These are phyloP conservation scores for Apodospora peruviana DNA, from an alignment of 495 filamentous ascomycete species.

Conservation along the genomic window DNA sequence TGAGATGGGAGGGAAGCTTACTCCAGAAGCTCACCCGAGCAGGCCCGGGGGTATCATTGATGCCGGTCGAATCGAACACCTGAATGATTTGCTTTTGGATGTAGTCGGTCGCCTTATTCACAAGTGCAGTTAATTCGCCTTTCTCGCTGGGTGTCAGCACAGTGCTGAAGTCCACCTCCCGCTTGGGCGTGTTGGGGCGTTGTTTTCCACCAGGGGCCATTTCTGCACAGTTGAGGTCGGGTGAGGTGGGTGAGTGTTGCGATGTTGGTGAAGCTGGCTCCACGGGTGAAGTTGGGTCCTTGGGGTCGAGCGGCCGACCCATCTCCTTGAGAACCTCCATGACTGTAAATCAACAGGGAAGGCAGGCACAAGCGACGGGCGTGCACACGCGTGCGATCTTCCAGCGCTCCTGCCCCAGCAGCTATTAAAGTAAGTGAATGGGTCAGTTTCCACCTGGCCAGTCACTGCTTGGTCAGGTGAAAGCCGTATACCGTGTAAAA, in stretches of 20 bases:
- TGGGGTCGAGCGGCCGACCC: not conserved
- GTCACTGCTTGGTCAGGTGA: not conserved
- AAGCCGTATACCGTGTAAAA: not conserved
- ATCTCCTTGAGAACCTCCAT: slow-evolving; percentile 3
- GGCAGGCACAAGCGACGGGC: no score
- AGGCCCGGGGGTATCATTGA: slow-evolving; percentile 12
- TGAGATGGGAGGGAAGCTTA: slow-evolving; percentile 24
- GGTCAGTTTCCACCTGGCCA: no score
- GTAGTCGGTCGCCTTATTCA: slow-evolving; percentile 38
- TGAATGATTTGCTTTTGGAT: slow-evolving; percentile 43
- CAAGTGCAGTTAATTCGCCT: slow-evolving; percentile 27
- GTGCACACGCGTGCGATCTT: no score
- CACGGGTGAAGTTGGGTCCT: not conserved
- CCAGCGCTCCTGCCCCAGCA: no score
- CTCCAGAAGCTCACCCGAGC: slow-evolving; percentile 22
- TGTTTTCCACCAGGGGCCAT: slow-evolving; percentile 22
- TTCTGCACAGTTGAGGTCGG: slow-evolving; percentile 13
- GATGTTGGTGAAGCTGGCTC: slow-evolving; percentile 2
- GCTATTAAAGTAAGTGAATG: no score
- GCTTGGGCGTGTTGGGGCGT: slow-evolving; percentile 16
- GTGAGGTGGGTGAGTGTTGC: not conserved
- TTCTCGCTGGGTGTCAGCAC: slow-evolving; percentile 24
- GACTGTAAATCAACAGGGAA: not conserved
- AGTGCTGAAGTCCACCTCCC: slow-evolving; percentile 29
- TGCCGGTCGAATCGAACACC: slow-evolving; percentile 37